Percentiles rank a stretch among this genome's conserved stretches.
Evolutionary conservation across 148 eudicot species (phyloP).

Genomic region (Persicaria tinctoria): DNA sequence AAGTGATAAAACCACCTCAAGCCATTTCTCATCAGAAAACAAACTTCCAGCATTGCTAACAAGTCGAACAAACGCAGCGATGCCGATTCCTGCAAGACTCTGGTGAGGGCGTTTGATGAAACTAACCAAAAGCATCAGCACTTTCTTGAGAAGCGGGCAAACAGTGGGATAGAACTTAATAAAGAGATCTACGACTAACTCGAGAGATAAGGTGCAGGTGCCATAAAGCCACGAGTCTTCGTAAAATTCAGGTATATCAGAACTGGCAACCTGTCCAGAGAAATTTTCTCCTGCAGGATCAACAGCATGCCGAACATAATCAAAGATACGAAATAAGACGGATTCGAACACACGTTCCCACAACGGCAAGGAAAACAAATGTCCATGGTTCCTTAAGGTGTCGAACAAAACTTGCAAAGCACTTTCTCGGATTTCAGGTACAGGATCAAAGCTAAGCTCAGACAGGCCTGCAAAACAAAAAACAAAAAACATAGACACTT

Average conservation of each 20-base stretch:
- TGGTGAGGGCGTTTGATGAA: slow-evolving; percentile 94
- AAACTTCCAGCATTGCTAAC: slow-evolving; percentile 90
- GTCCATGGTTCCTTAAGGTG: slow-evolving; percentile 86
- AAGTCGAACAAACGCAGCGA: slow-evolving; percentile 91
- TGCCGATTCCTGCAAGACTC: slow-evolving; percentile 97
- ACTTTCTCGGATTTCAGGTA: slow-evolving; percentile 87
- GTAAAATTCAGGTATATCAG: slow-evolving; percentile 55
- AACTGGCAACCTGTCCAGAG: slow-evolving; percentile 13
- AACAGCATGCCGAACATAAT: slow-evolving; percentile 84
- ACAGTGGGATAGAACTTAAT: slow-evolving; percentile 83
- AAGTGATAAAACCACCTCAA: slow-evolving; percentile 69
- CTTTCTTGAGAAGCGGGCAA: slow-evolving; percentile 75
- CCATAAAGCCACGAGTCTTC: slow-evolving; percentile 95
- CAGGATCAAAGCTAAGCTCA: slow-evolving; percentile 97
- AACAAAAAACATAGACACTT: not conserved
- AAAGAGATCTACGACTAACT: slow-evolving; percentile 88
- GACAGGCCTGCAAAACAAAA: slow-evolving; percentile 57
- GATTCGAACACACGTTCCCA: slow-evolving; percentile 99
- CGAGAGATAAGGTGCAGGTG: slow-evolving; percentile 92
- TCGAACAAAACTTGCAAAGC: slow-evolving; percentile 91
- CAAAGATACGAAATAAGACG: slow-evolving; percentile 91
- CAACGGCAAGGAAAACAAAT: slow-evolving; percentile 77
- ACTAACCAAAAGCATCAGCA: slow-evolving; percentile 70
- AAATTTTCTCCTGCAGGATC: slow-evolving; percentile 41
- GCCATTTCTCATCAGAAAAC: slow-evolving; percentile 88